Evolutionary conservation across 2,329 filamentous ascomycete species (phyloP).

Genomic region (Berkeleyomyces rouxiae): DNA sequence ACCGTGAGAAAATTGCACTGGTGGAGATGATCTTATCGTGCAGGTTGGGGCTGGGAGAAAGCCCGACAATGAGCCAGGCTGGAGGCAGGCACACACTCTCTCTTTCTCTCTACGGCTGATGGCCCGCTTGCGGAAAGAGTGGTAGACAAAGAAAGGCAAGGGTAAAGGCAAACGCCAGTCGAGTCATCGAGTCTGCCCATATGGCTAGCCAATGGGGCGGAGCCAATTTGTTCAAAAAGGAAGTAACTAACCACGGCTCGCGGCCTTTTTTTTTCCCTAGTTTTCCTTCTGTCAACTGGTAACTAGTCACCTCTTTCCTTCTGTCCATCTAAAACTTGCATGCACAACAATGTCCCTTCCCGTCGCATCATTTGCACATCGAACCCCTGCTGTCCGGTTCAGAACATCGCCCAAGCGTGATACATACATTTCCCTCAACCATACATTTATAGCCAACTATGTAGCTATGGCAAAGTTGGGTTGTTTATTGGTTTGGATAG

Average conservation of each 20-base stretch:
- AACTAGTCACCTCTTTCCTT: too few relatives aligned
- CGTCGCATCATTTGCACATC: too few relatives aligned
- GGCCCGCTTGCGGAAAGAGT: background rate
- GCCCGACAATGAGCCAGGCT: background rate
- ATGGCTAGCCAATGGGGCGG: background rate
- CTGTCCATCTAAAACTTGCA: too few relatives aligned
- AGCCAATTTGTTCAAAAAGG: background rate
- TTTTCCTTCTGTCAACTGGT: background rate
- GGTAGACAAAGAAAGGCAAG: background rate
- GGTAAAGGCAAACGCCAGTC: background rate
- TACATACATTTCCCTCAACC: background rate
- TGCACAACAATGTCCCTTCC: too few relatives aligned
- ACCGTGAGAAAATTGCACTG: too few relatives aligned
- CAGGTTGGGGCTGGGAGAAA: background rate
- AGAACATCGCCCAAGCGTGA: background rate
- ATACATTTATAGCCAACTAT: too few relatives aligned
- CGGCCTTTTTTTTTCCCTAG: background rate
- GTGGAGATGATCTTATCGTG: background rate
- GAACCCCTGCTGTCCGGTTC: background rate
- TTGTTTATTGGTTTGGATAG: too few relatives aligned
- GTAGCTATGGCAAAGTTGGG: too few relatives aligned
- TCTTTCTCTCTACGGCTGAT: too few relatives aligned
- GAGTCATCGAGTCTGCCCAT: background rate
- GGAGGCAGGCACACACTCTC: background rate
- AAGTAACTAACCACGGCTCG: background rate